A percentile compares a stretch with the other conserved stretches of the same genome.
phyloP scores from a whole-genome alignment of 2,329 filamentous ascomycete species.

The Aureobasidium sp. region DNA sequence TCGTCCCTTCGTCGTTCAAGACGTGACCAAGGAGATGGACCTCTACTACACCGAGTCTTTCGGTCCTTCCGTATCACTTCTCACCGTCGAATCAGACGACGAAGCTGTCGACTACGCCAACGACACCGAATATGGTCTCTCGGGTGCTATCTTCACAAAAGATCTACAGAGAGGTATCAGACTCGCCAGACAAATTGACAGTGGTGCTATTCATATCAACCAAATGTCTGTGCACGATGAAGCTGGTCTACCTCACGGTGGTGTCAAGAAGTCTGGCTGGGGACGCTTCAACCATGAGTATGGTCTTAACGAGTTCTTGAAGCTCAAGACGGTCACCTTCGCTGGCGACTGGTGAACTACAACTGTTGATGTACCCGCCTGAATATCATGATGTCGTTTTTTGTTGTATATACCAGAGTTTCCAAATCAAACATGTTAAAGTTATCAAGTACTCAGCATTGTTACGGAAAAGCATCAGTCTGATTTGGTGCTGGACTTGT shows the following conservation, averaged over 20 bases:
- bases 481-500: too few species aligned
- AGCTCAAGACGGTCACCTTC: slow-evolving; percentile 25
- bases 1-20: slow-evolving; percentile 59
- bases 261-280: slow-evolving; percentile 41
- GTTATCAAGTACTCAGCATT: too few species aligned
- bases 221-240: slow-evolving; percentile 45
- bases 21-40: slow-evolving; percentile 63
- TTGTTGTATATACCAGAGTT: background rate
- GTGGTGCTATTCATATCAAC: slow-evolving; percentile 50
- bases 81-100: slow-evolving; percentile 58
- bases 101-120: slow-evolving; percentile 69
- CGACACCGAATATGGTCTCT: slow-evolving; percentile 71
- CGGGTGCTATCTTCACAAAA: slow-evolving; percentile 62
- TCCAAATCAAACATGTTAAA: background rate
- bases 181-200: slow-evolving; percentile 43
- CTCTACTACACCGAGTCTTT: slow-evolving; percentile 50
- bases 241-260: slow-evolving; percentile 39
- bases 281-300: slow-evolving; percentile 16
- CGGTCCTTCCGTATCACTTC: slow-evolving; percentile 54
- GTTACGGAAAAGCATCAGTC: background rate
- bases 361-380: background rate
- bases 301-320: slow-evolving; percentile 23
- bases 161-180: slow-evolving; percentile 45
- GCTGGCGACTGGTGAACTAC: background rate
- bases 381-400: background rate